phyloP scores from a whole-genome alignment of 208 protist genomes.

The Acanthamoeba culbertsoni region DNA sequence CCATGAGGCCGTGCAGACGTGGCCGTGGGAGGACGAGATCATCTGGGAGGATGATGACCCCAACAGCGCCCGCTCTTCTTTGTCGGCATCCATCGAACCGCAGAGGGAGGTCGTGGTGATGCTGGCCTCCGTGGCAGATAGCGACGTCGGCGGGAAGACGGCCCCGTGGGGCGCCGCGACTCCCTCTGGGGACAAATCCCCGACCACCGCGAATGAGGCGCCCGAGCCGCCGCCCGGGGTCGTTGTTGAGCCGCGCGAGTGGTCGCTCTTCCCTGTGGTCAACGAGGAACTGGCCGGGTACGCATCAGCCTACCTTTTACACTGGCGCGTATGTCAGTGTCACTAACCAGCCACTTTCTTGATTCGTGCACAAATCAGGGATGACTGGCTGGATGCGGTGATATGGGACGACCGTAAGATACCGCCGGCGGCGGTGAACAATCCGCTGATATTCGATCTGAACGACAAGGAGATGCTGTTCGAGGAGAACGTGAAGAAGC shows the following conservation, averaged over 20 bases:
- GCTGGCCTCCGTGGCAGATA: background rate
- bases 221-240: background rate
- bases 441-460: slow-evolving; percentile 51
- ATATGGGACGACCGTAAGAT: slow-evolving; percentile 54
- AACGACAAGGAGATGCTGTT: slow-evolving; percentile 61
- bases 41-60: background rate
- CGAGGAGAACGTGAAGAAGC: slow-evolving; percentile 4
- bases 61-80: background rate
- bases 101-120: background rate
- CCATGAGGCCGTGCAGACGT: background rate
- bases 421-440: background rate
- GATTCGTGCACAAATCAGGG: background rate
- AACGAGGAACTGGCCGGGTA: background rate
- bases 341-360: background rate
- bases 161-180: background rate
- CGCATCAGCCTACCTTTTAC: background rate
- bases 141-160: background rate
- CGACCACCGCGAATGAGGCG: background rate
- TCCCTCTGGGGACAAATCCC: background rate
- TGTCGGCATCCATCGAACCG: background rate
- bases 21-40: slow-evolving; percentile 46
- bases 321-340: background rate
- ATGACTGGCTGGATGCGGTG: slow-evolving; percentile 44
- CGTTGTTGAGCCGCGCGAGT: background rate
- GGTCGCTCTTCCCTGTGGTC: slow-evolving; percentile 23